phyloP scores from a whole-genome alignment of 148 eudicot species.

The Fagopyrum esculentum region DNA sequence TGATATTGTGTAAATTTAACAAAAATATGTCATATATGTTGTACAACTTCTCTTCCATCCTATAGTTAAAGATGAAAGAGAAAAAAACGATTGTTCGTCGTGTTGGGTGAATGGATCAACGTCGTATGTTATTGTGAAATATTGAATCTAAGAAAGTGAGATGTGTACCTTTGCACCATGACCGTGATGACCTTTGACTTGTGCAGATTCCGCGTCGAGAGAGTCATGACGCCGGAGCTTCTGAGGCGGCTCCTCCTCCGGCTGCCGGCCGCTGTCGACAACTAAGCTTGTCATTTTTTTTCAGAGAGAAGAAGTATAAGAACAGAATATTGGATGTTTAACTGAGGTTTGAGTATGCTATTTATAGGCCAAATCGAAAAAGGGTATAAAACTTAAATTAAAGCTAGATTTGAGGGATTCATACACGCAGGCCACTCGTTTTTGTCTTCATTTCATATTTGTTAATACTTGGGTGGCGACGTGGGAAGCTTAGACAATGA shows the following conservation, averaged over 20 bases:
- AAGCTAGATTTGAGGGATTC: background rate
- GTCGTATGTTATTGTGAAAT: background rate
- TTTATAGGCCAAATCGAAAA: background rate
- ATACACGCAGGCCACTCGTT: conserved; percentile 4
- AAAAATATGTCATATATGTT: too few relatives aligned
- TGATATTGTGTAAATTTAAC: too few relatives aligned
- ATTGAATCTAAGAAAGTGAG: background rate
- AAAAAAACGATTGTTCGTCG: too few relatives aligned
- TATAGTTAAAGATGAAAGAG: too few relatives aligned
- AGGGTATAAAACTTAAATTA: background rate
- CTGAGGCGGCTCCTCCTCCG: background rate
- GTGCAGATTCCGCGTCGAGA: conserved; percentile 14
- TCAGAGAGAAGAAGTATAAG: background rate
- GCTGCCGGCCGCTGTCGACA: background rate
- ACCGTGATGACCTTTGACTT: conserved; percentile 12
- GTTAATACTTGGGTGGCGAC: background rate
- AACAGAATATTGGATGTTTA: background rate
- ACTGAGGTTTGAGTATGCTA: background rate
- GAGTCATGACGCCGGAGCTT: conserved; percentile 12
- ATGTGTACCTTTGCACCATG: conserved; percentile 6
- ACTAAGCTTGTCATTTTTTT: background rate
- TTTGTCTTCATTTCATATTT: background rate
- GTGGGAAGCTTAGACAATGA: background rate
- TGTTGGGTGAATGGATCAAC: too few relatives aligned
- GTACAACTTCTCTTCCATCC: too few relatives aligned